Base-by-base conservation (phyloP, 805 yeast species). In the Martiniozyma abietophila region DNA sequence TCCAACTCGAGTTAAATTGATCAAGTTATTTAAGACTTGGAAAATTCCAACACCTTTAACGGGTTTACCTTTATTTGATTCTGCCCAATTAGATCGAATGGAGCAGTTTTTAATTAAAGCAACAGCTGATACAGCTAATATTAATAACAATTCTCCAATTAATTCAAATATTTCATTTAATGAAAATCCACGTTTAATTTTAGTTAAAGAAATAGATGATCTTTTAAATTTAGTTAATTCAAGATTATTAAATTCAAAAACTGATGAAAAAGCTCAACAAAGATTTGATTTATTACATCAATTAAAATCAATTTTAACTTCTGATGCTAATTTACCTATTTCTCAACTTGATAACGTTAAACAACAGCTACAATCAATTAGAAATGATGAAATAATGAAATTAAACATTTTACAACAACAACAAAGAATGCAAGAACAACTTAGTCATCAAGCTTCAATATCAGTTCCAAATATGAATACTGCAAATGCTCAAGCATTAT, bases 21-120 rank as follows among this genome's bases (percentile, higher is more conserved):
- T 76, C 36, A 79, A 76, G 43, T 60, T 92, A 42, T 89, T 83
- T 59, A 77, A 77, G 51, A 83, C 95, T 12, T 92, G 99, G 99
- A 78, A 81, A 53, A 59, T 58, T 29, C 74, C 88, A 21, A 74
- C 69, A 32, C 62, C 74, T 3, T 64, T 71, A 27, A 67, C 80
- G n/a, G 75, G 74, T 6, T 51, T 69, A 29, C 81, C 88, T 4
- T 61, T 92, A 29, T 88, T 94, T 52, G 80, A 84, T 10, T 64
- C 61, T 23, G 78, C 73, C 4, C 79, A 82, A 26, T 62, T 88
- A 43, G 73, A 71, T 19, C 73, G 68, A 48, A 81, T 92, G 37
- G 95, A 84, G 45, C 65, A 61, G 27, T 92, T 86, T 51, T 59
- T 94, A 42, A 62, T 72, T 14, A 71, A 64, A 48, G 80, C 77